These are phyloP conservation scores for Microglena sp. DNA, from an alignment of 139 green algal species.

Conservation along the genomic window DNA sequence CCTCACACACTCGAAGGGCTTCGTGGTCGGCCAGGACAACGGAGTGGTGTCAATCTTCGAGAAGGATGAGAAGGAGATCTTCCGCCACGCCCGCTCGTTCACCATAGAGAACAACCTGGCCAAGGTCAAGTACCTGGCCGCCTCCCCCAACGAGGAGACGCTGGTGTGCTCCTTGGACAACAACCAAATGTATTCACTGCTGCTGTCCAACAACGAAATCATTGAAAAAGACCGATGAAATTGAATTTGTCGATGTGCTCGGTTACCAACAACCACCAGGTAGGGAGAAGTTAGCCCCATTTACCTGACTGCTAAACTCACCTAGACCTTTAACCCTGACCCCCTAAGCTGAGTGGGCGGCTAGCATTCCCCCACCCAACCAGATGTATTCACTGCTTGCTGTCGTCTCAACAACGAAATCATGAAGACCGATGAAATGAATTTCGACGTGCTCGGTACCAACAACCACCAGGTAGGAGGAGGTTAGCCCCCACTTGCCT, in stretches of 20 bases:
- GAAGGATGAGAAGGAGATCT: constrained; percentile 51
- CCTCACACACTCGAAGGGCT: constrained; percentile 53
- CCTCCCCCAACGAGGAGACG: constrained; percentile 65
- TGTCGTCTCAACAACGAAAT: no score
- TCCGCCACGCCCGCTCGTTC: constrained; percentile 35
- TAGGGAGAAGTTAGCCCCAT: no score
- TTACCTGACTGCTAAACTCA: no score
- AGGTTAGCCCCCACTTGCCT: no score
- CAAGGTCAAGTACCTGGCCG: constrained; percentile 43
- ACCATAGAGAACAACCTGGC: constrained; percentile 37
- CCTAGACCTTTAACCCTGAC: no score
- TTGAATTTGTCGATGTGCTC: no score
- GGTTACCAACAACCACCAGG: no score
- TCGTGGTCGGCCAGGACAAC: constrained; percentile 50
- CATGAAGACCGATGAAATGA: constrained; percentile 69
- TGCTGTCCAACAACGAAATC: constrained; percentile 54
- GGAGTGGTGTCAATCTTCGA: constrained; percentile 59
- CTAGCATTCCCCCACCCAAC: no score
- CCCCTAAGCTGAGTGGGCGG: no score
- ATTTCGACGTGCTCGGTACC: constrained; percentile 50
- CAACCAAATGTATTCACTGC: constrained; percentile 49
- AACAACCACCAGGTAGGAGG: constrained; percentile 41
- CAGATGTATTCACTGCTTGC: no score
- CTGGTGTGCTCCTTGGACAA: constrained; percentile 55
- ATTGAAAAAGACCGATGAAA: no score